Conservation (phyloP, 2,329 filamentous ascomycete genomes). For the Ophiostoma himal-ulmi region DNA sequence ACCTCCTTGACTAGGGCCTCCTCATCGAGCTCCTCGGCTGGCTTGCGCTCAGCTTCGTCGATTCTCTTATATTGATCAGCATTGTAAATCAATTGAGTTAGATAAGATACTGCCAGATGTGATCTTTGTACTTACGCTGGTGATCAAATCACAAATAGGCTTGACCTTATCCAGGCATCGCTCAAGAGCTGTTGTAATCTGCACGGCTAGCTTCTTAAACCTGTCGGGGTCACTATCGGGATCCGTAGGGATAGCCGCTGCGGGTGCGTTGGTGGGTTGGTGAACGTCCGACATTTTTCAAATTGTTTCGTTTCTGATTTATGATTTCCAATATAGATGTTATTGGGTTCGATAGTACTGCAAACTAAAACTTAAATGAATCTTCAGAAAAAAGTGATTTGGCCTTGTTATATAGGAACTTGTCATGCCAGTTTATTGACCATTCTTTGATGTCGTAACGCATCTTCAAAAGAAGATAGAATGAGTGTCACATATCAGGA, state of each 20-base stretch:
- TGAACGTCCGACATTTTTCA: neutral
- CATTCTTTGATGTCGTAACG: no score
- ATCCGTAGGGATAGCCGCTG: neutral
- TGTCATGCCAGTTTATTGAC: no score
- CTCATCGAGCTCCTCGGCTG: neutral
- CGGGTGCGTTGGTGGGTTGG: neutral
- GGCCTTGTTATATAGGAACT: no score
- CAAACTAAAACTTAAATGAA: neutral
- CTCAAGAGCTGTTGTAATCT: neutral
- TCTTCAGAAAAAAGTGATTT: no score
- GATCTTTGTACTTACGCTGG: neutral
- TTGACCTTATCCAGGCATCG: neutral
- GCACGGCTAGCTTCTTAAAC: neutral
- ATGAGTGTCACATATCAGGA: neutral
- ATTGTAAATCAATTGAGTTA: neutral
- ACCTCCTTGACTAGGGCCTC: conserved; percentile 72
- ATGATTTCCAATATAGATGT: neutral
- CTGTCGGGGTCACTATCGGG: neutral
- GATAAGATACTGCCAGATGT: neutral
- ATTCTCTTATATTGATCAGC: neutral
- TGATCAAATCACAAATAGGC: neutral
- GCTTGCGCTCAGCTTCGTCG: neutral
- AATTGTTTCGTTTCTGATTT: neutral
- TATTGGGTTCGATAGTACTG: neutral
- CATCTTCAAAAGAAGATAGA: no score